A percentile compares a stretch with the other conserved stretches of the same genome.
These are phyloP conservation scores for Ophiostoma populinum DNA, from an alignment of 2,329 filamentous ascomycete genomes.

Conservation along the genomic window DNA sequence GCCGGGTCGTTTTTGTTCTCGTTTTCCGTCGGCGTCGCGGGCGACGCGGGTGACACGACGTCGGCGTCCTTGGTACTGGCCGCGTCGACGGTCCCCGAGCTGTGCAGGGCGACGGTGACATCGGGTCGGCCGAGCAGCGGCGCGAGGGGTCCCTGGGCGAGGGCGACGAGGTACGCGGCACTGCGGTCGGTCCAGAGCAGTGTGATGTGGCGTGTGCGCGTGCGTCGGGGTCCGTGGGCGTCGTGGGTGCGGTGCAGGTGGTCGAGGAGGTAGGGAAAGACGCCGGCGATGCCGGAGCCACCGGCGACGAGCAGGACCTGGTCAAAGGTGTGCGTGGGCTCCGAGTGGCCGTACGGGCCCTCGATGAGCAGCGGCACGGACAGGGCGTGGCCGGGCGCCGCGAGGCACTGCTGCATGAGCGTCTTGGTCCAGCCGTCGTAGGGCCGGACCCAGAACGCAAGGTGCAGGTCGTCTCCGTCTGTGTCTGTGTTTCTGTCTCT, in stretches of 20 bases:
- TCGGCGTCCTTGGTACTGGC: constrained; percentile 4
- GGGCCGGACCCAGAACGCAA: constrained; percentile 10
- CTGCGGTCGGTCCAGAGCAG: constrained; percentile 10
- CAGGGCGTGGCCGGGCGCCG: constrained; percentile 1
- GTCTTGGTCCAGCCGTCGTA: constrained; percentile 12
- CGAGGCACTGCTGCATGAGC: constrained; percentile 8
- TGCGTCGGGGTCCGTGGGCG: constrained; percentile 2
- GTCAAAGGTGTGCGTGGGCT: constrained; percentile 9
- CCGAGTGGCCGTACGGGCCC: constrained; percentile 11
- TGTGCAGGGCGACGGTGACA: constrained; percentile 4
- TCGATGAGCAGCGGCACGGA: constrained; percentile 9
- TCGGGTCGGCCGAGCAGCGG: constrained; percentile 4
- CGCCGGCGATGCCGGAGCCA: constrained; percentile 11
- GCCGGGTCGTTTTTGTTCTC: neutral
- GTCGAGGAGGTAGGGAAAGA: constrained; percentile 11
- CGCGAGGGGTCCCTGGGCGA: constrained; percentile 4
- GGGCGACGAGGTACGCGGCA: constrained; percentile 4
- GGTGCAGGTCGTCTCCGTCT: constrained; percentile 3
- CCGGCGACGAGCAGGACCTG: constrained; percentile 11
- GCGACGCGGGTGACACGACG: neutral
- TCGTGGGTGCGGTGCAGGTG: constrained; percentile 6
- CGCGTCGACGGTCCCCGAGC: neutral
- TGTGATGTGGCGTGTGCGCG: constrained; percentile 8
- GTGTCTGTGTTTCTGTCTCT: too few relatives aligned
- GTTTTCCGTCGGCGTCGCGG: neutral